phyloP scores from a whole-genome alignment of 1,139 yeast genomes.

The Candida anutae region DNA sequence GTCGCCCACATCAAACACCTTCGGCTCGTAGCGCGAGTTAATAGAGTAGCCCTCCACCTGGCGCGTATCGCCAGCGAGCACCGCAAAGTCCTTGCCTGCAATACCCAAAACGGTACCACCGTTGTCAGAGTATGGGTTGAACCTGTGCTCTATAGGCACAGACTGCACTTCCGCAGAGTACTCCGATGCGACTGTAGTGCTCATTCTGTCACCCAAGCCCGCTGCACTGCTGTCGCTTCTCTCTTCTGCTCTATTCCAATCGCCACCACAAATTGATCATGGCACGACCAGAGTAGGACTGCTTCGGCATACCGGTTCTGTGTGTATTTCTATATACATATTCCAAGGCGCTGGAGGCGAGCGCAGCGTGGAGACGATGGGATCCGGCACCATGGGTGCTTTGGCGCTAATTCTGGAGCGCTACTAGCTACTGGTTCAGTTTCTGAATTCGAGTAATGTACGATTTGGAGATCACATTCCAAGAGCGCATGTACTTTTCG shows the following conservation, averaged over 20 bases:
- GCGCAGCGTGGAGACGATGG: too few species aligned
- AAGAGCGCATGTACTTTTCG: constrained; percentile 83
- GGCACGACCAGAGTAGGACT: too few species aligned
- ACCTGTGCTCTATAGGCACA: constrained; percentile 83
- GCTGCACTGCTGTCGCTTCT: too few species aligned
- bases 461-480: constrained; percentile 76
- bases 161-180: constrained; percentile 44
- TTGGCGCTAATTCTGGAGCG: too few species aligned
- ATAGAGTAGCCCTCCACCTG: constrained; percentile 91
- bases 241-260: too few species aligned
- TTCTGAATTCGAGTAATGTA: constrained; percentile 67
- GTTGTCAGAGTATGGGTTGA: constrained; percentile 92
- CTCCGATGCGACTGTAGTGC: constrained; percentile 50
- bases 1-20: constrained; percentile 86
- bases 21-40: constrained; percentile 88
- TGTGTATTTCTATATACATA: too few species aligned
- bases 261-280: too few species aligned
- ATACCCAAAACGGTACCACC: constrained; percentile 98
- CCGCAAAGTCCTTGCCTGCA: constrained; percentile 96
- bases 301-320: too few species aligned
- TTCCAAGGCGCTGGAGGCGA: too few species aligned
- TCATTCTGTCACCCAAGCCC: constrained; percentile 7
- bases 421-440: too few species aligned
- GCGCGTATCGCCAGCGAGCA: constrained; percentile 96
- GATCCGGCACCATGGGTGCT: too few species aligned